Conservation (phyloP, 441 rosid genomes). For the Euphorbia celastroides region DNA sequence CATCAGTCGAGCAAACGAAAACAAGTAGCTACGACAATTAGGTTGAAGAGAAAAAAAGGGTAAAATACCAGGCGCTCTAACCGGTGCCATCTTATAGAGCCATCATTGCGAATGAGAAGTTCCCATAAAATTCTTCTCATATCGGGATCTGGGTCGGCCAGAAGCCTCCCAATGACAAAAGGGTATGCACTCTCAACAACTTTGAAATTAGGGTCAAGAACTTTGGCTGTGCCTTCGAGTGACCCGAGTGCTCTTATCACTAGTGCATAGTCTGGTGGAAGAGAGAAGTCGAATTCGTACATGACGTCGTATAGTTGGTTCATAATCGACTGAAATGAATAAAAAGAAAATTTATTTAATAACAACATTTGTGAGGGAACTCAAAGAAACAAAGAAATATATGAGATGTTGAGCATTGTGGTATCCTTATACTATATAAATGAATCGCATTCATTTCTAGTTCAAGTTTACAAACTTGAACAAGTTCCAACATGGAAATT, state of each 20-base stretch:
- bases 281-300: constrained; percentile 90
- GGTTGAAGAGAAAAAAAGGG: background rate
- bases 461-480: background rate
- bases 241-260: constrained; percentile 95
- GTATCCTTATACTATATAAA: background rate
- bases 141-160: constrained; percentile 92
- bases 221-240: constrained; percentile 96
- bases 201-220: constrained; percentile 86
- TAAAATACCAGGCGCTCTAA: constrained; percentile 90
- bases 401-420: background rate
- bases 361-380: background rate
- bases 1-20: too few relatives aligned
- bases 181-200: constrained; percentile 94
- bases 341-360: constrained; percentile 1
- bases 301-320: constrained; percentile 77
- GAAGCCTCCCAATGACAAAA: constrained; percentile 84
- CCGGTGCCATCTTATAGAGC: constrained; percentile 94
- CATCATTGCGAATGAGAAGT: constrained; percentile 78
- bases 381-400: constrained; percentile 4
- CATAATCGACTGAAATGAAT: constrained; percentile 72
- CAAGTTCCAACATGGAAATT: too few relatives aligned
- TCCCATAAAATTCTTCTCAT: constrained; percentile 92
- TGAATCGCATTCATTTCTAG: background rate
- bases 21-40: background rate
- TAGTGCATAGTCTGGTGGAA: constrained; percentile 97